Base-by-base conservation (phyloP, 768 basidiomycete species). In the Mrakia frigida region DNA sequence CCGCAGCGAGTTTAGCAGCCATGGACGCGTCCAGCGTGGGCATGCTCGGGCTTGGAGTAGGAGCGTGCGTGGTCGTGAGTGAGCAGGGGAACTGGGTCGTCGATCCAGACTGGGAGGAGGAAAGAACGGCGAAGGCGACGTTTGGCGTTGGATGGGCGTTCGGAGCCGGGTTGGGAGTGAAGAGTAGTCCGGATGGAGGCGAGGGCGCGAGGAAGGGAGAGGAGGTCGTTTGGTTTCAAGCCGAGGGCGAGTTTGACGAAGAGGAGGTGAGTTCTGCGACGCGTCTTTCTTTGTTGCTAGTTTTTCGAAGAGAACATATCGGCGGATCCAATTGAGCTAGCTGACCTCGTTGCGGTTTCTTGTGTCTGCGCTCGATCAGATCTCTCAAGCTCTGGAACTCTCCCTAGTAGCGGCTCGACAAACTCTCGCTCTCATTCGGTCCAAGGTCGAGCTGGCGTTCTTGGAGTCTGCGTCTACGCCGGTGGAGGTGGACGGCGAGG, bases 1-100 rank as follows among this genome's bases (percentile, higher is more conserved):
- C 88, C 2, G 89, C 91, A 0, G 87, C 90, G 3, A 73, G 52
- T 28, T n/a, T 78, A 18, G 73, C 77, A 9, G 67, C 67, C 31
- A 60, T 78, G 59, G 61, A 67, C 41, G 77, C 77, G 3, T 43
- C 67, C 7, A 74, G 73, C 11, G 61, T 78, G 33, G 73, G 63
- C 25, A 74, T 78, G 77, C 37, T 61, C 3, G 77, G 73, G 0
- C 56, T 78, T 9, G 77, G 73, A 3, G 33, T 78, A 18, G 77
- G 77, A 21, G 65, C 73, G 23, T 70, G 56, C 31, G 53, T 56
- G 46, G 77, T 67, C 6, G 35, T 74, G 39, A 35, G 39, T 9
- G 25, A 73, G 33, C 59, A 52, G 37, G 73, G 69, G 2, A 6
- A 25, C 0, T 74, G 72, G 73, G 31, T 74, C 41, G 72, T 78